A percentile compares a stretch with the other conserved stretches of the same genome.
These are phyloP conservation scores for Physcia stellaris DNA, from an alignment of 495 filamentous ascomycete species.

Conservation along the genomic window DNA sequence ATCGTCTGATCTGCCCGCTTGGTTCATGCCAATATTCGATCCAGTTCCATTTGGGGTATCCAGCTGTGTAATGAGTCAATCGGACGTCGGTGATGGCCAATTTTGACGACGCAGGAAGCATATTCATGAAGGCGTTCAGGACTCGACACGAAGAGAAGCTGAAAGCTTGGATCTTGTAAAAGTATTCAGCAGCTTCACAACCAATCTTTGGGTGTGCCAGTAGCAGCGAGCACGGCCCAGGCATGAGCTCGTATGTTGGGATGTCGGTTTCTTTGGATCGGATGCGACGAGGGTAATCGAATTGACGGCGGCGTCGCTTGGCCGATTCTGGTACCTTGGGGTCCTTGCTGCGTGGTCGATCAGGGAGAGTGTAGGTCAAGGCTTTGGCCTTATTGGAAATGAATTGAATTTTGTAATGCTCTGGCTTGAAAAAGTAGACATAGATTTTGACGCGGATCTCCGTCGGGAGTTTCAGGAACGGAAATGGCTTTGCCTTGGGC, in stretches of 20 bases:
- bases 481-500: not conserved
- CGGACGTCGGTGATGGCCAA: constrained; percentile 3
- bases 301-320: constrained; percentile 6
- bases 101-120: not conserved
- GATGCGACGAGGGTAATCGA: constrained; percentile 4
- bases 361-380: not conserved
- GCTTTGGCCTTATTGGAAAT: constrained; percentile 7
- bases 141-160: constrained; percentile 5
- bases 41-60: too few relatives aligned
- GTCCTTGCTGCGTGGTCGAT: not conserved
- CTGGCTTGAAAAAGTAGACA: constrained; percentile 4
- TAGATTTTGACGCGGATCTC: constrained; percentile 15
- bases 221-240: constrained; percentile 9
- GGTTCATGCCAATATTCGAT: too few relatives aligned
- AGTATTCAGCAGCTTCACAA: too few relatives aligned
- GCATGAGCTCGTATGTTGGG: not conserved
- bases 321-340: not conserved
- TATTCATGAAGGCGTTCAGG: constrained; percentile 11
- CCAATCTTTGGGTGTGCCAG: too few relatives aligned
- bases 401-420: constrained; percentile 10
- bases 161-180: constrained; percentile 13
- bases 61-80: constrained; percentile 10
- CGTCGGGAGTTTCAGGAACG: constrained; percentile 11
- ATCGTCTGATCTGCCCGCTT: too few relatives aligned
- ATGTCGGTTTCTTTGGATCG: constrained; percentile 1